Conservation (phyloP, 1,139 yeast species). For the Protomyces inouyei region DNA sequence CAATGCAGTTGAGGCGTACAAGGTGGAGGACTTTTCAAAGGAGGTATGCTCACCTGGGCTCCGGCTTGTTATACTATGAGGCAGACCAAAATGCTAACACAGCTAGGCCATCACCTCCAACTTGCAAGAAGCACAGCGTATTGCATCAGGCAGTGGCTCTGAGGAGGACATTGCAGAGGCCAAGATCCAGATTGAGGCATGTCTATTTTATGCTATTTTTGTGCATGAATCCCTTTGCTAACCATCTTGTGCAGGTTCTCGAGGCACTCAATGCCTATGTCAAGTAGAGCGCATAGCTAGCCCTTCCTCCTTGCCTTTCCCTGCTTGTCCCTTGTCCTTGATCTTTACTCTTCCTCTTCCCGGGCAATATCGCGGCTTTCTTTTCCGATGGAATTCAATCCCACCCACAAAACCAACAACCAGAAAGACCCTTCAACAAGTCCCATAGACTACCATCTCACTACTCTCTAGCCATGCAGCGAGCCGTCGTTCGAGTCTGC, state of each 20-base stretch:
- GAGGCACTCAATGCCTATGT: slow-evolving; percentile 26
- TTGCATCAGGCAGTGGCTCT: slow-evolving; percentile 68
- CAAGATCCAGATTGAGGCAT: slow-evolving; percentile 84
- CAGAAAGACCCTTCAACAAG: neutral
- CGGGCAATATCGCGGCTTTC: neutral
- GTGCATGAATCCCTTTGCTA: neutral
- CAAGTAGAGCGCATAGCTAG: slow-evolving; percentile 1
- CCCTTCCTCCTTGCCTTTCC: neutral
- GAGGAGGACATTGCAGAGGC: slow-evolving; percentile 93
- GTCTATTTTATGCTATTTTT: neutral
- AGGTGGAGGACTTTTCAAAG: slow-evolving; percentile 80
- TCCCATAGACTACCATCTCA: neutral
- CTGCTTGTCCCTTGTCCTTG: neutral
- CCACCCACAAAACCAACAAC: neutral
- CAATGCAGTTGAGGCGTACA: slow-evolving; percentile 94
- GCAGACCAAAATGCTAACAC: slow-evolving; percentile 12
- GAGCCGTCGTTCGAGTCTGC: slow-evolving; percentile 1
- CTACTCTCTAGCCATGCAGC: neutral
- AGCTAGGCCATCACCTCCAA: slow-evolving; percentile 61
- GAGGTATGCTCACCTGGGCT: slow-evolving; percentile 40
- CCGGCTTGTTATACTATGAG: neutral
- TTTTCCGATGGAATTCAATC: neutral
- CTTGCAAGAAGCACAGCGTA: slow-evolving; percentile 92
- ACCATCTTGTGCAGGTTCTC: neutral
- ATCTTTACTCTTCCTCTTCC: too few relatives aligned